Evolutionary conservation across 495 filamentous ascomycete genomes (phyloP).

Genomic region (Talaromyces borbonicus): DNA sequence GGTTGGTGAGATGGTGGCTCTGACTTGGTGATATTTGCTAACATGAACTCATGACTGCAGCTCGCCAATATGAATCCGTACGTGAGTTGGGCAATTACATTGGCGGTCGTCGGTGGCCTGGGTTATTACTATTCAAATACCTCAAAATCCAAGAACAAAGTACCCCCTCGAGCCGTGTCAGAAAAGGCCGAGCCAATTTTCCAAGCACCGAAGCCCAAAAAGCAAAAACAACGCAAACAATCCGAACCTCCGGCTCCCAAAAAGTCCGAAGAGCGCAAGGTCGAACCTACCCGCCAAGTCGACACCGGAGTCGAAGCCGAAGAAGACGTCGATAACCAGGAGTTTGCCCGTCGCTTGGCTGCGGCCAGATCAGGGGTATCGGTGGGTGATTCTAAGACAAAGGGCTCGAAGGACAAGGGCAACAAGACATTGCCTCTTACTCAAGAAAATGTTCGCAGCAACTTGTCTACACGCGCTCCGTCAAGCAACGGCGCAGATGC

Average conservation of each 20-base stretch:
- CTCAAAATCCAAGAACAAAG: slow-evolving; percentile 24
- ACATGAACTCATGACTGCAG: slow-evolving; percentile 14
- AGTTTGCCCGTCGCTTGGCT: slow-evolving; percentile 62
- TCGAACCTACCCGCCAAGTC: slow-evolving; percentile 14
- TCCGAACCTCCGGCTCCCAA: slow-evolving; percentile 21
- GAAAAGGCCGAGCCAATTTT: slow-evolving; percentile 27
- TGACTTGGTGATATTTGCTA: background rate
- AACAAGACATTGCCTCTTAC: slow-evolving; percentile 29
- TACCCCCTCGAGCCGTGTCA: slow-evolving; percentile 18
- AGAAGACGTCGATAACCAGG: slow-evolving; percentile 54
- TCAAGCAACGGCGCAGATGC: slow-evolving; percentile 73
- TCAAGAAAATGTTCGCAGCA: slow-evolving; percentile 28
- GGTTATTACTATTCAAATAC: slow-evolving; percentile 40
- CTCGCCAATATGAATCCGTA: slow-evolving; percentile 31
- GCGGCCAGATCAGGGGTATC: slow-evolving; percentile 55
- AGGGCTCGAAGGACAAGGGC: slow-evolving; percentile 52
- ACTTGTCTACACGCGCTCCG: slow-evolving; percentile 41
- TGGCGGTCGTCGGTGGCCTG: slow-evolving; percentile 38
- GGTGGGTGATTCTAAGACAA: slow-evolving; percentile 28
- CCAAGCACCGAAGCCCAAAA: slow-evolving; percentile 32
- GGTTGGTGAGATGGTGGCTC: too few species aligned
- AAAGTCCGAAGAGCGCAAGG: slow-evolving; percentile 27
- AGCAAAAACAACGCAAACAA: slow-evolving; percentile 26
- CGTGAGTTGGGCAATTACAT: slow-evolving; percentile 48
- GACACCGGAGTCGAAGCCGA: slow-evolving; percentile 39